These are phyloP conservation scores for Ascocoryne sarcoides DNA, from an alignment of 2,329 filamentous ascomycete species.

Conservation along the genomic window DNA sequence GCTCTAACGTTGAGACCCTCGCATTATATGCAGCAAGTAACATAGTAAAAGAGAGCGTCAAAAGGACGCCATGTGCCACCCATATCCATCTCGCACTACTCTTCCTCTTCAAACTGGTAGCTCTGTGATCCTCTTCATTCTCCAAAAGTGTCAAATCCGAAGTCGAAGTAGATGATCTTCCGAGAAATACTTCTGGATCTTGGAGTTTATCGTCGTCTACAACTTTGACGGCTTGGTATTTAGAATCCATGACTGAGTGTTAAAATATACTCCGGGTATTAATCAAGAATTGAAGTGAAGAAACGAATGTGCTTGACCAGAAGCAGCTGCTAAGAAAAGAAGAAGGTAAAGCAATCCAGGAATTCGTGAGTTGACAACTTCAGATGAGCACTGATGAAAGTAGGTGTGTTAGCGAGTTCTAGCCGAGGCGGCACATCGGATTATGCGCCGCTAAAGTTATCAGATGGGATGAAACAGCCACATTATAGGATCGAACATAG, in stretches of 20 bases:
- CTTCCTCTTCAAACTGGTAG: conserved; percentile 2
- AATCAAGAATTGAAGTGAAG: conserved; percentile 10
- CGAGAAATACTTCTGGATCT: conserved; percentile 8
- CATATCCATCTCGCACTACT: conserved; percentile 21
- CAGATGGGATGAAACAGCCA: too few relatives aligned
- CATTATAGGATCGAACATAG: too few relatives aligned
- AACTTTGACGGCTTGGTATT: conserved; percentile 21
- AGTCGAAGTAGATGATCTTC: conserved; percentile 15
- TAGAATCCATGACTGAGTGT: conserved; percentile 19
- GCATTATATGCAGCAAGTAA: conserved; percentile 21
- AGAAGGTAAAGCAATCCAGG: neutral
- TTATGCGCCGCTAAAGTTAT: too few relatives aligned
- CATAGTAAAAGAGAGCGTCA: conserved; percentile 21
- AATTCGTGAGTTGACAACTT: conserved; percentile 1
- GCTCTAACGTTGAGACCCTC: conserved; percentile 21
- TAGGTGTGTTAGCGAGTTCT: too few relatives aligned
- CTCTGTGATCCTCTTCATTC: conserved; percentile 17
- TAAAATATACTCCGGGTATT: conserved; percentile 21
- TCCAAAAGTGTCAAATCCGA: conserved; percentile 21
- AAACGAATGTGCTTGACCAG: conserved; percentile 22
- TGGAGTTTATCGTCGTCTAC: conserved; percentile 21
- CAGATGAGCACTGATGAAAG: too few relatives aligned
- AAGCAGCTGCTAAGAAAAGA: conserved; percentile 16
- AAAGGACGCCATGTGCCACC: conserved; percentile 20
- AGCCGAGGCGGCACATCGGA: too few relatives aligned